Percentiles rank a stretch among this genome's conserved stretches.
phyloP scores from a whole-genome alignment of 257 asterid species.

The Scutellaria minor region DNA sequence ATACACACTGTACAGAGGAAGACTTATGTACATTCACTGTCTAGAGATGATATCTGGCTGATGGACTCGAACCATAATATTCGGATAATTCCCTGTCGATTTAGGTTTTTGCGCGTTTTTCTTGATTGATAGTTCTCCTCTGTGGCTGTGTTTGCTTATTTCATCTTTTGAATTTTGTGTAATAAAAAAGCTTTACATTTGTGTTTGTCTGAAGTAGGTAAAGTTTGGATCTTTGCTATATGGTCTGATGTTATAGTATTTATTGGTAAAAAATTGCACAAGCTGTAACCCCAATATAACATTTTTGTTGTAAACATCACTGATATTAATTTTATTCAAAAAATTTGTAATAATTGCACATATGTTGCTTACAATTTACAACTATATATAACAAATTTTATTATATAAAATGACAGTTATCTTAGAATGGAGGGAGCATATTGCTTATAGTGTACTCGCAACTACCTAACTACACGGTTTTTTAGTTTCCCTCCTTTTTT shows the following conservation, averaged over 20 bases:
- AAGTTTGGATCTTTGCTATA: background rate
- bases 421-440: no score
- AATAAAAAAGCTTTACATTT: background rate
- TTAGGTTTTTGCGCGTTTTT: slow-evolving; percentile 4
- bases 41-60: slow-evolving; percentile 37
- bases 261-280: background rate
- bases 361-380: no score
- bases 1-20: slow-evolving; percentile 50
- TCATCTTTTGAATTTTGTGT: background rate
- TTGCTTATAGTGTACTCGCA: no score
- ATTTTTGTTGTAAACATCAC: no score
- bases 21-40: slow-evolving; percentile 43
- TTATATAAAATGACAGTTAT: no score
- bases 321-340: no score
- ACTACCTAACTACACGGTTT: no score
- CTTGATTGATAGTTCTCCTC: background rate
- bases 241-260: background rate
- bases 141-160: slow-evolving; percentile 21
- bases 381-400: no score
- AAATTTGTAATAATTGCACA: no score
- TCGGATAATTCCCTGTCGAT: background rate
- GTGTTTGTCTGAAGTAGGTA: background rate
- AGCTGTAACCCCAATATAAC: no score
- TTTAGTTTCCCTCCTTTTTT: no score
- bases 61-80: slow-evolving; percentile 19